Evolutionary conservation across 371 early-diverging fungal species (phyloP).

Genomic region (Aphelidium insulamus): DNA sequence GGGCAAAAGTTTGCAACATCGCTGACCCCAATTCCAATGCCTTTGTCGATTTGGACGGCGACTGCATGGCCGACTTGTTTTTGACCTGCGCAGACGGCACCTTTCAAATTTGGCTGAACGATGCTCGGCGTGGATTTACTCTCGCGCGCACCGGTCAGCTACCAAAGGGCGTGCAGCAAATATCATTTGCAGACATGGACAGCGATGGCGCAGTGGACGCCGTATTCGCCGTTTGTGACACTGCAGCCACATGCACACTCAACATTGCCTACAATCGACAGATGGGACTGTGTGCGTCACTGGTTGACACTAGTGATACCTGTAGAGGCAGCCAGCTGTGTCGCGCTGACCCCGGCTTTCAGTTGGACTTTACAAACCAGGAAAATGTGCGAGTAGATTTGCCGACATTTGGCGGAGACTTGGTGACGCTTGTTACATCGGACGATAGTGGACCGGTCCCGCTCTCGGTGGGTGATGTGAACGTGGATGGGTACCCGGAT

Average conservation of each 20-base stretch:
- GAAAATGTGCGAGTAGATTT: neutral
- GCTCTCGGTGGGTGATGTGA: constrained; percentile 67
- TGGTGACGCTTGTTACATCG: neutral
- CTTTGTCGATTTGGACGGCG: constrained; percentile 74
- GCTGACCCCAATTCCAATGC: constrained; percentile 66
- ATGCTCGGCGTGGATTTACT: constrained; percentile 29
- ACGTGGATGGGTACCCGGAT: constrained; percentile 83
- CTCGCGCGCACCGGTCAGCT: constrained; percentile 27
- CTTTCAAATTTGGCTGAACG: constrained; percentile 56
- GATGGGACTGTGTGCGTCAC: constrained; percentile 50
- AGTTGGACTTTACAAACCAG: neutral
- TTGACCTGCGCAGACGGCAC: constrained; percentile 36
- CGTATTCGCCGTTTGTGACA: constrained; percentile 41
- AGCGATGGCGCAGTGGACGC: constrained; percentile 72
- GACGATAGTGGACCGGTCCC: constrained; percentile 8
- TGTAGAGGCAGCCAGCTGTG: no score
- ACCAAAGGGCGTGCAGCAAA: constrained; percentile 45
- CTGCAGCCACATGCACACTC: constrained; percentile 25
- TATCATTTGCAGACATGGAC: constrained; percentile 77
- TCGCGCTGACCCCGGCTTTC: neutral
- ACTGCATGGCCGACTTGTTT: constrained; percentile 73
- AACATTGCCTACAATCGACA: constrained; percentile 65
- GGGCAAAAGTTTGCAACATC: constrained; percentile 37
- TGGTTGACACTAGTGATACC: no score
- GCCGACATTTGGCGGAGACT: neutral